Conservation (phyloP, 768 basidiomycete genomes). For the Tremella mesenterica region DNA sequence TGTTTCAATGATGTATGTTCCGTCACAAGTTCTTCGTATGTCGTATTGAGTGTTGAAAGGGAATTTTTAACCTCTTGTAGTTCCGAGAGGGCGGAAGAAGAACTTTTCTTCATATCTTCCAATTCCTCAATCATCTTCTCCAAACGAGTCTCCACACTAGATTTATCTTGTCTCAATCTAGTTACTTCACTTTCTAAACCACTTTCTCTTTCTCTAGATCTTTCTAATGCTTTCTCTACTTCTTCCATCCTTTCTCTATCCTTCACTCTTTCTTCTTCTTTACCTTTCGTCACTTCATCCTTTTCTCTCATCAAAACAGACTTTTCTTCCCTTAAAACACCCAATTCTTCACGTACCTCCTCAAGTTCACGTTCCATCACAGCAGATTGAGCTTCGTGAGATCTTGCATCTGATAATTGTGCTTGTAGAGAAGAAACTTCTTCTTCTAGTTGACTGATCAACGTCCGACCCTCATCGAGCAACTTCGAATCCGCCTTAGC, state of each 20-base stretch:
- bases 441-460: conserved; percentile 27
- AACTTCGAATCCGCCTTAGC: conserved; percentile 15
- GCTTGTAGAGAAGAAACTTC: conserved; percentile 20
- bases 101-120: neutral
- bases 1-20: conserved; percentile 6
- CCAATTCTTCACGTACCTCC: conserved; percentile 9
- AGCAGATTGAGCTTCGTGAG: conserved; percentile 7
- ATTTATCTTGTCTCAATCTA: conserved; percentile 23
- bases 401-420: conserved; percentile 3
- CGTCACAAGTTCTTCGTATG: neutral
- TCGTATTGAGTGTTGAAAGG: conserved; percentile 1
- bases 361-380: conserved; percentile 17
- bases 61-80: neutral
- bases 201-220: conserved; percentile 12
- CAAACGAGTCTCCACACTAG: conserved; percentile 8
- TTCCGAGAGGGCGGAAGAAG: neutral
- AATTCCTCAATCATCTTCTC: neutral
- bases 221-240: conserved; percentile 11
- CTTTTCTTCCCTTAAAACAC: conserved; percentile 7
- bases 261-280: conserved; percentile 4
- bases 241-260: neutral
- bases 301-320: conserved; percentile 8
- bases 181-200: conserved; percentile 35
- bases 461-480: conserved; percentile 13
- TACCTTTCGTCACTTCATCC: neutral